phyloP scores from a whole-genome alignment of 176 grass and related monocot genomes.

The Poa pratensis region DNA sequence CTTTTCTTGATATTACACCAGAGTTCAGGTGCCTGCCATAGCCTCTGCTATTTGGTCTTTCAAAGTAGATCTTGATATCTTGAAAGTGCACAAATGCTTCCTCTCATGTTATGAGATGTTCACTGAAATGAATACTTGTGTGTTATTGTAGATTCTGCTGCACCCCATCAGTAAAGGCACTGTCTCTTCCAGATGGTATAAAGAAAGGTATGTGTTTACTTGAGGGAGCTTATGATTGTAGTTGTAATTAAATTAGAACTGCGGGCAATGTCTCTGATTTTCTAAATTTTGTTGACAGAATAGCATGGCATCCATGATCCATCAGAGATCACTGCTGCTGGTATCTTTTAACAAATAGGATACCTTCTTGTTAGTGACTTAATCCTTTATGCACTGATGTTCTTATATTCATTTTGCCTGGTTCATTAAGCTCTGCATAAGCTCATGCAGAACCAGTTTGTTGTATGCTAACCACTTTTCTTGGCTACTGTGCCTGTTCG shows the following conservation, averaged over 20 bases:
- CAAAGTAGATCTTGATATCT: not conserved
- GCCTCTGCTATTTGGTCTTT: constrained; percentile 12
- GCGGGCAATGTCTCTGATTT: constrained; percentile 11
- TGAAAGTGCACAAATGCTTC: constrained; percentile 1
- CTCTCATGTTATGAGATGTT: constrained; percentile 12
- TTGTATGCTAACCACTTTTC: constrained; percentile 33
- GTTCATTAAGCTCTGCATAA: not conserved
- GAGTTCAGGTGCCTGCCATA: not conserved
- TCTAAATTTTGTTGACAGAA: constrained; percentile 45
- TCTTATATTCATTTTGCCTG: not conserved
- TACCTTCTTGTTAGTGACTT: not conserved
- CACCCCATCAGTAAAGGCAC: constrained; percentile 3
- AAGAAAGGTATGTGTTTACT: constrained; percentile 13
- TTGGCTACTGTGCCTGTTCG: constrained; percentile 12
- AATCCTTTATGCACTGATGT: constrained; percentile 22
- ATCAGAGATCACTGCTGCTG: constrained; percentile 1
- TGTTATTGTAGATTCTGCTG: constrained; percentile 36
- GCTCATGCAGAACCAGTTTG: not conserved
- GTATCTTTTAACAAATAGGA: constrained; percentile 6
- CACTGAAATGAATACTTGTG: constrained; percentile 24
- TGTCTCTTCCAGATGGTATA: constrained; percentile 23
- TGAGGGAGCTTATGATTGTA: constrained; percentile 12
- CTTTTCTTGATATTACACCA: constrained; percentile 23
- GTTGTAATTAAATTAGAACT: constrained; percentile 1
- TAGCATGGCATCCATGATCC: constrained; percentile 35